These are phyloP conservation scores for Thielaviopsis populi DNA, from an alignment of 2,329 filamentous ascomycete species.

Conservation along the genomic window DNA sequence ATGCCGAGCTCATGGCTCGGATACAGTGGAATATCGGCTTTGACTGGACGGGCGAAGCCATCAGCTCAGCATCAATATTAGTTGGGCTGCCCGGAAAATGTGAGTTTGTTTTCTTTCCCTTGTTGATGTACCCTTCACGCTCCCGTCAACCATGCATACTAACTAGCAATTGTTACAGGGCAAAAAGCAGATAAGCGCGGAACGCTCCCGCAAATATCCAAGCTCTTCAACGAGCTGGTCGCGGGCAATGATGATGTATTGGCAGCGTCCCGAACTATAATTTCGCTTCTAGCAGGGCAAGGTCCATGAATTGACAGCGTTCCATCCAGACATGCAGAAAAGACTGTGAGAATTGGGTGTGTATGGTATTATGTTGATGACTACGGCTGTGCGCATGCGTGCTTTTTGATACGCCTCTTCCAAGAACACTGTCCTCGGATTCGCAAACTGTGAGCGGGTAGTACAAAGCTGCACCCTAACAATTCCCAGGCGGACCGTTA, in stretches of 20 bases:
- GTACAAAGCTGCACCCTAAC: neutral
- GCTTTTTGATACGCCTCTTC: neutral
- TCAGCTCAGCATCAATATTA: constrained; percentile 40
- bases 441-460: neutral
- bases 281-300: constrained; percentile 34
- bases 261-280: constrained; percentile 42
- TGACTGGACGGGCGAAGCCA: constrained; percentile 59
- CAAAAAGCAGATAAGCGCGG: constrained; percentile 40
- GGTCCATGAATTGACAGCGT: neutral
- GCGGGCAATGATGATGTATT: constrained; percentile 39
- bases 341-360: neutral
- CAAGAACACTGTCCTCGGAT: neutral
- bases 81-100: constrained; percentile 46
- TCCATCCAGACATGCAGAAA: neutral
- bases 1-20: constrained; percentile 27
- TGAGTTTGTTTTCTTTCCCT: constrained; percentile 29
- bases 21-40: constrained; percentile 47
- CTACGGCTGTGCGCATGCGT: neutral
- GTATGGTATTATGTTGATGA: neutral
- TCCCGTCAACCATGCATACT: neutral
- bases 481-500: neutral
- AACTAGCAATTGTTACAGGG: constrained; percentile 31
- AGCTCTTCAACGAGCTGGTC: constrained; percentile 45
- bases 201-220: constrained; percentile 42
- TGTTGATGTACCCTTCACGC: too few relatives aligned